phyloP scores from a whole-genome alignment of 192 early-diverging fungal genomes.

The Linnemannia zychae region DNA sequence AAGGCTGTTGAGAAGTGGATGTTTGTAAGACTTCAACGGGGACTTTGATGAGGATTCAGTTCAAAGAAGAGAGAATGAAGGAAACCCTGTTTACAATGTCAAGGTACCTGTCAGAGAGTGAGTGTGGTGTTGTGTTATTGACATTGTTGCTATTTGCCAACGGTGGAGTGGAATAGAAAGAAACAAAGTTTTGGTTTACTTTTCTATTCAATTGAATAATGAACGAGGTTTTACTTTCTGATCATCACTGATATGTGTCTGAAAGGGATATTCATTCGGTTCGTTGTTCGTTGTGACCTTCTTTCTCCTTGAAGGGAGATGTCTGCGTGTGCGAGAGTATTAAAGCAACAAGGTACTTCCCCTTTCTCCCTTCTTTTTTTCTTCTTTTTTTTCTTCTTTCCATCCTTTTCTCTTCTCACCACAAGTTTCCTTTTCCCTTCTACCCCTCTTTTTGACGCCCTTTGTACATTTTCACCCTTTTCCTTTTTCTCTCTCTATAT shows the following conservation, averaged over 20 bases:
- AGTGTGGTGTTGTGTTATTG: neutral
- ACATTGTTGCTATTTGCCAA: too few relatives aligned
- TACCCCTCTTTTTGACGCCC: neutral
- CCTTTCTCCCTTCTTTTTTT: neutral
- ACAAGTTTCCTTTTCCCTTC: neutral
- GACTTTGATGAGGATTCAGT: neutral
- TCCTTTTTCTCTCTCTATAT: neutral
- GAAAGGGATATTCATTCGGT: neutral
- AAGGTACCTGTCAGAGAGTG: neutral
- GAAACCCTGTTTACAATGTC: neutral
- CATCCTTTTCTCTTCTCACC: neutral
- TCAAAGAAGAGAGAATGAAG: too few relatives aligned
- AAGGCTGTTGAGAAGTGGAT: neutral
- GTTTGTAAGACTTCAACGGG: neutral
- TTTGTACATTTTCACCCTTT: neutral
- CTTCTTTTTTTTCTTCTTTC: neutral
- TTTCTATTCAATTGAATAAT: conserved; percentile 3
- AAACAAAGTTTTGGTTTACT: neutral
- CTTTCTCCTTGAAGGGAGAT: neutral
- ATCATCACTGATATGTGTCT: neutral
- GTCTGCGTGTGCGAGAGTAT: conserved; percentile 2
- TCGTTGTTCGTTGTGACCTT: neutral
- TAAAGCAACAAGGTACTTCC: neutral
- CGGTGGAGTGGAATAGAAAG: neutral
- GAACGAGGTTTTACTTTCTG: neutral